Evolutionary conservation across 805 yeast species (phyloP), one percentile per base, ranked within the genome.

Genomic region (Kluyveromyces aestuarii): DNA sequence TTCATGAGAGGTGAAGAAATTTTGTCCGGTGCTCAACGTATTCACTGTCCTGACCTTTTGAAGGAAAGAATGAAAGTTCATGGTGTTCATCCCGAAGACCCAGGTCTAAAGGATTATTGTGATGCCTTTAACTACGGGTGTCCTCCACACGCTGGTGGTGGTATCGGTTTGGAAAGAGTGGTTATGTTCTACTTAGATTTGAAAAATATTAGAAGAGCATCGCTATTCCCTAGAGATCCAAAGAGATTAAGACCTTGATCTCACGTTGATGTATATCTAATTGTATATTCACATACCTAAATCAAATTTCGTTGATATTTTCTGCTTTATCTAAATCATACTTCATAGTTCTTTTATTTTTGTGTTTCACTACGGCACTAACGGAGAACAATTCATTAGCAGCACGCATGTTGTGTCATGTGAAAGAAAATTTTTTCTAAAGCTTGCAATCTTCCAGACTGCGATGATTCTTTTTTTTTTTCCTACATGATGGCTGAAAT

Each of bases 1-100:
- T 93, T 93, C 79, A 93, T 93, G 99, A 85, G 99, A 75, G 99
- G 99, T 67, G 99, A 93, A 74, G 99, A 93, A 73, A 93, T 93
- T 61, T 74, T 93, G 59, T 88, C 96, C n/a, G 99, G 99, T 62
- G 99, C 99, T 50, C 99, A 93, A 75, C 96, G 99, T 80, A 80
- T 93, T 59, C 99, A 93, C 68, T 98, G 93, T 69, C 82, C 95
- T 45, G 87, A 75, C 53, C 74, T 93, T 60, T 79, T 93, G 62
- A 76, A 72, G 60, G 79, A 85, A 72, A 82, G 98, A 73, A 81
- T 93, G 85, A 73, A 68, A 44, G 84, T 76, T 37, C 96, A 85
- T 62, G 98, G 79, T 27, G 81, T 93, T 48, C 87, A 87, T 64
- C 87, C 95, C 50, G 72, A 73, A 51, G 77, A 78, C 51, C 86